phyloP scores from a whole-genome alignment of 139 green algal genomes.

The Medakamo hakoo region DNA sequence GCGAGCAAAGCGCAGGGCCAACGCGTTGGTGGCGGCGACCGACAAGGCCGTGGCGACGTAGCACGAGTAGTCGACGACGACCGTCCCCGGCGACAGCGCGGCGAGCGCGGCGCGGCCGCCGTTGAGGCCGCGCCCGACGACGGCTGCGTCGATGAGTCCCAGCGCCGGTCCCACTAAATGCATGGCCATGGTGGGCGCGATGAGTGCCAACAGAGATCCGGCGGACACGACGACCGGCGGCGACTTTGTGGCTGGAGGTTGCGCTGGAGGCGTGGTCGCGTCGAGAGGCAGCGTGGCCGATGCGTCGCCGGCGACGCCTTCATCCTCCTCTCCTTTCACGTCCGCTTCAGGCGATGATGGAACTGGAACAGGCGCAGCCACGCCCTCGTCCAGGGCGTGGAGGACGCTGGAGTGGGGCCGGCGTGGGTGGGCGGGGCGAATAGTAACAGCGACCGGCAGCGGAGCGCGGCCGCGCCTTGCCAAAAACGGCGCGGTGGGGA shows the following conservation, averaged over 20 bases:
- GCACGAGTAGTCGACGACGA: not conserved
- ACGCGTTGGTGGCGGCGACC: not conserved
- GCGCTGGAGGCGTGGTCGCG: not conserved
- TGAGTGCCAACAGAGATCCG: not conserved
- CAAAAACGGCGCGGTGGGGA: too few relatives aligned
- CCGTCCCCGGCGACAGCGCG: not conserved
- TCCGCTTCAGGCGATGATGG: too few relatives aligned
- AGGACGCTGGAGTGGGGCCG: too few relatives aligned
- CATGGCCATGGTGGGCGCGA: not conserved
- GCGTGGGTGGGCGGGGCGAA: too few relatives aligned
- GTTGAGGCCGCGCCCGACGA: not conserved
- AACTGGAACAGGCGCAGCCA: too few relatives aligned
- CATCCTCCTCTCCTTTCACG: too few relatives aligned
- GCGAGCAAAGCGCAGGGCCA: not conserved
- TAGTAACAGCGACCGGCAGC: too few relatives aligned
- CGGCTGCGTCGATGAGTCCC: not conserved
- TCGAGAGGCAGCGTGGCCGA: not conserved
- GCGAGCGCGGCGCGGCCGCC: too few relatives aligned
- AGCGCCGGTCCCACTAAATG: not conserved
- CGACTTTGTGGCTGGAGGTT: not conserved
- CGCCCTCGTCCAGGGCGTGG: too few relatives aligned
- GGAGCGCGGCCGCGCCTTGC: too few relatives aligned
- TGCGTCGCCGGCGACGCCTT: too few relatives aligned
- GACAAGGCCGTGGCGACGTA: not conserved
- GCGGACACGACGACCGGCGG: not conserved